These are phyloP conservation scores for Kazachstania sp. DNA, from an alignment of 1,139 yeast species.

Conservation along the genomic window DNA sequence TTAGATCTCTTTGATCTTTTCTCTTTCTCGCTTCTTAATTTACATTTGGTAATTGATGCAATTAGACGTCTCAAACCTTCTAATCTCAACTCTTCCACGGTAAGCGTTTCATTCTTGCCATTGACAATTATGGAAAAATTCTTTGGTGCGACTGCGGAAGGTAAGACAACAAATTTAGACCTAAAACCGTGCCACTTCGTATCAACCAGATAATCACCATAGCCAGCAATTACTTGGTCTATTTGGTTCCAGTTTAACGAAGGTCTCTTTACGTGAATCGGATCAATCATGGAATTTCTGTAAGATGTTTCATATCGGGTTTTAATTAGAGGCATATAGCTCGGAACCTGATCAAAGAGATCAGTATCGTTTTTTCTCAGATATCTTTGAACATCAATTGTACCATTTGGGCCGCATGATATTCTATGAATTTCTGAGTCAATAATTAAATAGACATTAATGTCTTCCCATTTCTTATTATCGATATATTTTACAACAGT, in stretches of 20 bases:
- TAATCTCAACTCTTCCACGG: conserved; percentile 74
- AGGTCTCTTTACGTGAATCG: conserved; percentile 44
- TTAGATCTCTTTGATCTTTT: conserved; percentile 30
- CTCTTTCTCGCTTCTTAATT: conserved; percentile 41
- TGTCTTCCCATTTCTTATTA: conserved; percentile 7
- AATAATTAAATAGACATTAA: conserved; percentile 62
- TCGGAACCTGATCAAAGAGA: conserved; percentile 27
- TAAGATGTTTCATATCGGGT: conserved; percentile 71
- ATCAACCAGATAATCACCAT: conserved; percentile 55
- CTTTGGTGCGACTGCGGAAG: conserved; percentile 59
- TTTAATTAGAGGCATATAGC: conserved; percentile 43
- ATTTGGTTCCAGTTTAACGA: conserved; percentile 81
- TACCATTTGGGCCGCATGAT: conserved; percentile 58
- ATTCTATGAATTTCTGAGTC: conserved; percentile 83
- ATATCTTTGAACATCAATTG: conserved; percentile 71
- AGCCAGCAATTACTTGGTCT: conserved; percentile 87
- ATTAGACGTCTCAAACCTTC: conserved; percentile 79
- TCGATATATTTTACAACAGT: conserved; percentile 20
- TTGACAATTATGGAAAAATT: conserved; percentile 30
- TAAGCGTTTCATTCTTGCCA: conserved; percentile 53
- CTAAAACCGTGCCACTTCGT: conserved; percentile 52
- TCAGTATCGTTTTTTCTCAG: conserved; percentile 29
- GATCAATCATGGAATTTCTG: conserved; percentile 50
- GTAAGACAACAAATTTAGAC: conserved; percentile 76
- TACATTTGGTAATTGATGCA: conserved; percentile 54